These are phyloP conservation scores for Pisolithus marmoratus DNA, from an alignment of 768 basidiomycete species.

Conservation along the genomic window DNA sequence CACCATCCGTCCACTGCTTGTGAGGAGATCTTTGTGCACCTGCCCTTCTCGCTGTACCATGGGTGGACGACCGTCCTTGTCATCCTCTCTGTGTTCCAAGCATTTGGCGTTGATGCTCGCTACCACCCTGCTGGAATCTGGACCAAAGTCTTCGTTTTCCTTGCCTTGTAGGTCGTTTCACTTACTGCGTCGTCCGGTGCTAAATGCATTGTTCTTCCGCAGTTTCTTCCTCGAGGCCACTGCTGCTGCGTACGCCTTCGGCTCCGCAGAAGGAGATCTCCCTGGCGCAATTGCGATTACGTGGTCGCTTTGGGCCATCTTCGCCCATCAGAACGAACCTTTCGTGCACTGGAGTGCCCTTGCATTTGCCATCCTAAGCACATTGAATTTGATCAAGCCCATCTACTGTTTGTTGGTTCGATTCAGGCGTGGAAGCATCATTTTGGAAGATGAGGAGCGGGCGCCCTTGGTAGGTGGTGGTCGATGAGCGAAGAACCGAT, in stretches of 20 bases:
- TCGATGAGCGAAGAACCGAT: constrained; percentile 10
- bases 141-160: constrained; percentile 95
- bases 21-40: constrained; percentile 89
- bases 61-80: constrained; percentile 88
- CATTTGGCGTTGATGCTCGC: constrained; percentile 77
- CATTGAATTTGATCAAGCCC: constrained; percentile 82
- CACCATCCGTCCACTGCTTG: constrained; percentile 55
- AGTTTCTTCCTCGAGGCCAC: constrained; percentile 92
- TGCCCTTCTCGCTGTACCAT: constrained; percentile 95
- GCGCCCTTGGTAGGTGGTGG: constrained; percentile 66
- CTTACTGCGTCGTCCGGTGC: constrained; percentile 2
- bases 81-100: constrained; percentile 77
- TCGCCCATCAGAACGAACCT: constrained; percentile 55
- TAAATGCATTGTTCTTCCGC: constrained; percentile 3
- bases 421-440: constrained; percentile 43
- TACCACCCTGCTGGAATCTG: constrained; percentile 67
- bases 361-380: constrained; percentile 76
- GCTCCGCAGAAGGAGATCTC: constrained; percentile 83
- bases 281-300: constrained; percentile 88
- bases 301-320: constrained; percentile 94
- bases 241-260: constrained; percentile 92
- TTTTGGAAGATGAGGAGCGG: constrained; percentile 81
- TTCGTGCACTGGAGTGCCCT: constrained; percentile 93
- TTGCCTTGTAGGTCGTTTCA: constrained; percentile 57
- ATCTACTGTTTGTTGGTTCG: constrained; percentile 48